These are phyloP conservation scores for Iris macrosiphon DNA, from an alignment of 106 monocot species.

Conservation along the genomic window DNA sequence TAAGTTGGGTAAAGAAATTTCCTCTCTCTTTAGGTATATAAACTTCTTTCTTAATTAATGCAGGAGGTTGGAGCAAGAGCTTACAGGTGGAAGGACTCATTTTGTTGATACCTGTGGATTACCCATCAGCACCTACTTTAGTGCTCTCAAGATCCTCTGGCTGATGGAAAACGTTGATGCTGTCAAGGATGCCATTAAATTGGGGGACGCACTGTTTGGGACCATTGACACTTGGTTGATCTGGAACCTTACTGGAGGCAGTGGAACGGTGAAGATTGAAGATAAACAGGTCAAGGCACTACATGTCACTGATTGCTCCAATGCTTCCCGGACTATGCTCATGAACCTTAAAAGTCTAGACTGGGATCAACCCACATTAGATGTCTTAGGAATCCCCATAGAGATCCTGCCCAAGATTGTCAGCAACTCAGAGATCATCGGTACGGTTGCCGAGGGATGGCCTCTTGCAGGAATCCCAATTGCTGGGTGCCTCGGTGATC, in stretches of 20 bases:
- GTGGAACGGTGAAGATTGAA: slow-evolving; percentile 13
- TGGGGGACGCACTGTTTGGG: slow-evolving; percentile 82
- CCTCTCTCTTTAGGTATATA: too few species aligned
- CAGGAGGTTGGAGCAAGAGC: slow-evolving; percentile 82
- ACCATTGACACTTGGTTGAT: slow-evolving; percentile 92
- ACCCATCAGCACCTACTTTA: slow-evolving; percentile 94
- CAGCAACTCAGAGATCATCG: slow-evolving; percentile 69
- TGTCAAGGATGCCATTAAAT: slow-evolving; percentile 40
- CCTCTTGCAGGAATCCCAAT: slow-evolving; percentile 73
- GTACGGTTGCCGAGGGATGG: slow-evolving; percentile 62
- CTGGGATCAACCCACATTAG: slow-evolving; percentile 78
- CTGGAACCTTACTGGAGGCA: slow-evolving; percentile 91
- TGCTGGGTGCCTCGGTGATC: slow-evolving; percentile 82
- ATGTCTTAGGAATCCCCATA: slow-evolving; percentile 46
- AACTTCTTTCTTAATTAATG: too few species aligned
- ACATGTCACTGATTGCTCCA: slow-evolving; percentile 91
- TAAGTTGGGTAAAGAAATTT: too few species aligned
- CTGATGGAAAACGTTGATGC: slow-evolving; percentile 74
- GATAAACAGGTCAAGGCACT: slow-evolving; percentile 35
- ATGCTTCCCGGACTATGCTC: slow-evolving; percentile 91
- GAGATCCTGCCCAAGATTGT: slow-evolving; percentile 78
- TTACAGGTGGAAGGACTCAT: slow-evolving; percentile 69
- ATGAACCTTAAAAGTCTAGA: slow-evolving; percentile 82
- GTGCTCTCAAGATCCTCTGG: slow-evolving; percentile 89
- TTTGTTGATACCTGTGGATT: slow-evolving; percentile 80